Percentiles rank a stretch among this genome's conserved stretches.
Evolutionary conservation across 2,329 filamentous ascomycete genomes (phyloP).

Genomic region (Hortaea werneckii): DNA sequence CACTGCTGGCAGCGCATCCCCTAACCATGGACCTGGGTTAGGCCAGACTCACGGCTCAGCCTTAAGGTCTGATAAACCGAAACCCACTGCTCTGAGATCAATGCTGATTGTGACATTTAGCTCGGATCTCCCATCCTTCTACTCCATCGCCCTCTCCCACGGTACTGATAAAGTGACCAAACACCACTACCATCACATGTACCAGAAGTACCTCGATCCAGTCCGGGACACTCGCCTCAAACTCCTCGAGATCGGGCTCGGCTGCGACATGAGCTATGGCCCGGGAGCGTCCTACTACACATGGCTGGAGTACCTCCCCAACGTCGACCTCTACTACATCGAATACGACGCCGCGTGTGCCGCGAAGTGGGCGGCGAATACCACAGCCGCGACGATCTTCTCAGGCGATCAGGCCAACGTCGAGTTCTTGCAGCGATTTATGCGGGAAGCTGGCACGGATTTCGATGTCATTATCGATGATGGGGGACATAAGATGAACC

Average conservation of each 20-base stretch:
- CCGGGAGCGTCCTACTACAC: slow-evolving; percentile 28
- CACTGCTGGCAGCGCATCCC: too few relatives aligned
- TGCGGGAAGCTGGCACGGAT: slow-evolving; percentile 22
- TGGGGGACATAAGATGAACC: slow-evolving; percentile 30
- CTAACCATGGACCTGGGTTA: too few relatives aligned
- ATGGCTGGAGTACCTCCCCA: slow-evolving; percentile 32
- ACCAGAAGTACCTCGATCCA: slow-evolving; percentile 29
- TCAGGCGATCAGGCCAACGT: slow-evolving; percentile 32
- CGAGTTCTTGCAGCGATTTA: slow-evolving; percentile 28
- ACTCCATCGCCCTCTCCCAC: slow-evolving; percentile 28
- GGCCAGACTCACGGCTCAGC: too few relatives aligned
- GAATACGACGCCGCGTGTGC: slow-evolving; percentile 31
- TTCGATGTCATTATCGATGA: slow-evolving; percentile 36
- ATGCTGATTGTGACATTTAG: too few relatives aligned
- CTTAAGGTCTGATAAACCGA: too few relatives aligned
- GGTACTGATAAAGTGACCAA: slow-evolving; percentile 26
- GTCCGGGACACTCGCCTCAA: slow-evolving; percentile 27
- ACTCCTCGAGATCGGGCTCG: neutral
- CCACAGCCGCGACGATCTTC: slow-evolving; percentile 29
- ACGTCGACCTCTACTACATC: slow-evolving; percentile 34
- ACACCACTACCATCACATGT: slow-evolving; percentile 33
- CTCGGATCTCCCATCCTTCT: slow-evolving; percentile 12
- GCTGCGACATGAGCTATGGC: slow-evolving; percentile 30
- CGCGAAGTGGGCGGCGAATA: slow-evolving; percentile 27
- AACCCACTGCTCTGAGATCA: too few relatives aligned